These are phyloP conservation scores for Kodamaea sp. DNA, from an alignment of 1,139 yeast genomes.

Conservation along the genomic window DNA sequence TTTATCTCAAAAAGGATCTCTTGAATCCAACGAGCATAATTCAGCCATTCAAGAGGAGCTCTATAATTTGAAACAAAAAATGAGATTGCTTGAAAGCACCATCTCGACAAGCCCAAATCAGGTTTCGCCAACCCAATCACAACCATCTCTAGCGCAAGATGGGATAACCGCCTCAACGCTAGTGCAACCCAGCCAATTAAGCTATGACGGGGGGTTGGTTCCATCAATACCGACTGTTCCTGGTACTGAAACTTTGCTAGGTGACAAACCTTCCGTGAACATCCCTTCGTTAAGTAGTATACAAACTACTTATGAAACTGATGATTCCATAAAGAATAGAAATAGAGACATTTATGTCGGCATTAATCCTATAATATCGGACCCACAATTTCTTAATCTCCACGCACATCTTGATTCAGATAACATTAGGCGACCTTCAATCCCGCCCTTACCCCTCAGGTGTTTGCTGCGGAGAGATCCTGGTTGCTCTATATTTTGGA, in stretches of 20 bases:
- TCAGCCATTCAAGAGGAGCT: slow-evolving; percentile 9
- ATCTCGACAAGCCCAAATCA: slow-evolving; percentile 2
- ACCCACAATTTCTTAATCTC: slow-evolving; percentile 6
- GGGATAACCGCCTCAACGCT: background rate
- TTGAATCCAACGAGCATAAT: background rate
- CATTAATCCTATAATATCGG: slow-evolving; percentile 5
- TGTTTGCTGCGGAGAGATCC: slow-evolving; percentile 21
- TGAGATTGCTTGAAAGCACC: slow-evolving; percentile 11
- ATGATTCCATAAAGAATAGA: slow-evolving; percentile 1
- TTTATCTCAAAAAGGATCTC: background rate
- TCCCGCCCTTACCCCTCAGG: slow-evolving; percentile 16
- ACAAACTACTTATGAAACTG: slow-evolving; percentile 3
- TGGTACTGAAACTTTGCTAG: too few species aligned
- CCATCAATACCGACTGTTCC: too few species aligned
- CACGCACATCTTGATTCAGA: slow-evolving; percentile 2
- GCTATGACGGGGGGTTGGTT: background rate
- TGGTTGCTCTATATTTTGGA: slow-evolving; percentile 18
- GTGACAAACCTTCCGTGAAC: too few species aligned
- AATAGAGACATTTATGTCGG: slow-evolving; percentile 6
- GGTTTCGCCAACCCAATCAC: background rate
- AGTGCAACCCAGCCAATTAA: background rate
- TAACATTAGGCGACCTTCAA: slow-evolving; percentile 6
- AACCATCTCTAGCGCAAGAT: background rate
- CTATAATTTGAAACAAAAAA: slow-evolving; percentile 9
- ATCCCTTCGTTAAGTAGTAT: background rate